Percentiles rank a stretch among this genome's conserved stretches.
Evolutionary conservation across 768 basidiomycete genomes (phyloP).

Genomic region (Russula ochroleuca): DNA sequence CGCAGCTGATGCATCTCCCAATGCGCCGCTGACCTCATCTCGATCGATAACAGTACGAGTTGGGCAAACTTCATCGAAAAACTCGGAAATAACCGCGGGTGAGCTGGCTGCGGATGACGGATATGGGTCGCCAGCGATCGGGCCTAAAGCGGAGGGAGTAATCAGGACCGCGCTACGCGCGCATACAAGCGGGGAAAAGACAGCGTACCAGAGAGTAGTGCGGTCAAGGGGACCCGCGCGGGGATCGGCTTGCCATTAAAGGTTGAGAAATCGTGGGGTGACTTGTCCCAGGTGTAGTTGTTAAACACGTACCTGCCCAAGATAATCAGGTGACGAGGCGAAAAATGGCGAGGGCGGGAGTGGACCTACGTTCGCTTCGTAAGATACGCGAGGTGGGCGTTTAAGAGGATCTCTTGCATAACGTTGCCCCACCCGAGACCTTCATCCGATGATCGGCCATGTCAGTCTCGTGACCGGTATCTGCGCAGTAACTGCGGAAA

Average conservation of each 20-base stretch:
- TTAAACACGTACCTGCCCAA: constrained; percentile 46
- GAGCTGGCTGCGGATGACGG: constrained; percentile 34
- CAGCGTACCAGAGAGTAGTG: constrained; percentile 46
- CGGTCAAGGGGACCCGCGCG: constrained; percentile 51
- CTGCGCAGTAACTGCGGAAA: background rate
- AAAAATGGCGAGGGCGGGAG: too few relatives aligned
- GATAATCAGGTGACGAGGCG: too few relatives aligned
- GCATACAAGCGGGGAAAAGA: too few relatives aligned
- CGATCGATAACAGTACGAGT: constrained; percentile 36
- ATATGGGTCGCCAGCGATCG: constrained; percentile 42
- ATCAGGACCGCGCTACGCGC: constrained; percentile 1
- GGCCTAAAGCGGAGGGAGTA: constrained; percentile 31
- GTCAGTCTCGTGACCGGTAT: background rate
- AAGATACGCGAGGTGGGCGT: constrained; percentile 46
- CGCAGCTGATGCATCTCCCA: constrained; percentile 30
- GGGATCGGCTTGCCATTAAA: constrained; percentile 52
- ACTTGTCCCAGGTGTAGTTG: constrained; percentile 52
- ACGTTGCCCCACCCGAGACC: constrained; percentile 59
- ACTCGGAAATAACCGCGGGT: constrained; percentile 37
- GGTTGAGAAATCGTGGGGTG: constrained; percentile 37
- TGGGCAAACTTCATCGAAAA: constrained; percentile 43
- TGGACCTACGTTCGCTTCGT: constrained; percentile 47
- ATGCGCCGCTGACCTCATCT: constrained; percentile 33
- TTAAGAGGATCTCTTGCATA: constrained; percentile 54
- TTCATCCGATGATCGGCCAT: constrained; percentile 21